Base-by-base conservation (phyloP, 441 rosid genomes). In the Eruca vesicaria region DNA sequence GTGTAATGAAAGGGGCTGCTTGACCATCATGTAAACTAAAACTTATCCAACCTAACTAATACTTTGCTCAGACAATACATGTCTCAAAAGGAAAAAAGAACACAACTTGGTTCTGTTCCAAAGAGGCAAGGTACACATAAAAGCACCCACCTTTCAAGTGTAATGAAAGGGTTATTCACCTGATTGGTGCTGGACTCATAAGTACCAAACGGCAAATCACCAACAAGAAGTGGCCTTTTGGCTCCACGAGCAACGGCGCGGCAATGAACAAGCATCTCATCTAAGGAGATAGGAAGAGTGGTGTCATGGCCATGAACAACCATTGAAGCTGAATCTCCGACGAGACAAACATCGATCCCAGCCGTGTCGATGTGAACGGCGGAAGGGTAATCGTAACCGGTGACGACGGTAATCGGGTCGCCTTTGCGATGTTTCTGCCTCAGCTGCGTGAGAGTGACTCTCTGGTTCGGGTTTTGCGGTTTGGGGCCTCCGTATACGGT, bases 321-420 rank as follows among this genome's bases (percentile, higher is more conserved):
- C 98, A 95, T 95, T 57, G 98, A 77, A 29, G 99, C 97, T 0
- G 99, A 95, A 79, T 95, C 98, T 10, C 99, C 99, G 9, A 95
- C 97, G 15, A 95, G 80, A 73, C 93, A 89, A 57, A 95, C 71
- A 71, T 95, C 97, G 14, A 92, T 86, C 32, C 95, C 99, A 8
- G 98, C 95, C 58, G 83, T 71, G 67, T 95, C 97, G 32, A 95
- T 35, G 76, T 93, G 99, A 71, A 93, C 96, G 1, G 93, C 98
- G 0, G 98, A 88, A 5, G 98, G 97, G 58, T 95, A 95, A 76
- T 95, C 98, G 67, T 95, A 93, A 59, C 89, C 96, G 50, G 99
- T 91, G 78, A 92, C 95, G 10, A 90, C 80, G 7, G 92, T 86
- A 38, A 95, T 93, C 66, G 93, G 92, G 38, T 89, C 88, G 11